These are phyloP conservation scores for Ziziphus jujuba DNA, from an alignment of 306 rosid species.

Conservation along the genomic window DNA sequence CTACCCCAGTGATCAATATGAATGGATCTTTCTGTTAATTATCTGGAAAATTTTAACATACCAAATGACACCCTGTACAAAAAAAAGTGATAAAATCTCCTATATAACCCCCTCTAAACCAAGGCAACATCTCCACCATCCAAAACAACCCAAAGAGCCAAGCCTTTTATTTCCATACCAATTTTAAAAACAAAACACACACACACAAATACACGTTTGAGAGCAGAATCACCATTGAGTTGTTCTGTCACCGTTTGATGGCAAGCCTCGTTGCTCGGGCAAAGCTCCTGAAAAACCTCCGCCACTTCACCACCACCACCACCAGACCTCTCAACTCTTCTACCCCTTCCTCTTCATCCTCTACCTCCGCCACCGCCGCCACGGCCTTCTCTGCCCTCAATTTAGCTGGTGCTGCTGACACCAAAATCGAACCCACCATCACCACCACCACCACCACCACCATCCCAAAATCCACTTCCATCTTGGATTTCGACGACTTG, in stretches of 20 bases:
- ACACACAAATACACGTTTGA: not conserved
- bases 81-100: not conserved
- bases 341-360: constrained; percentile 25
- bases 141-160: not conserved
- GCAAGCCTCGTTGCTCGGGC: constrained; percentile 15
- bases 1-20: too few species aligned
- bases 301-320: constrained; percentile 32
- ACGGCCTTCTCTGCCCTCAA: constrained; percentile 13
- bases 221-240: not conserved
- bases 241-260: constrained; percentile 23
- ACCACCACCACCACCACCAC: constrained; percentile 19
- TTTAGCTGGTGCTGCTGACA: not conserved
- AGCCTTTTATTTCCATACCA: not conserved
- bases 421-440: not conserved
- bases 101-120: not conserved
- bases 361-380: constrained; percentile 33
- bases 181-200: too few species aligned
- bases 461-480: constrained; percentile 25
- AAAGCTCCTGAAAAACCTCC: constrained; percentile 46
- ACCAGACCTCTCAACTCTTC: constrained; percentile 38
- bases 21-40: too few species aligned
- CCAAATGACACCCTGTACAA: constrained; percentile 19
- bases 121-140: not conserved
- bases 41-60: too few species aligned
- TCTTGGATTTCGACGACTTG: constrained; percentile 38